These are phyloP conservation scores for Vigna radiata DNA, from an alignment of 306 rosid species.

Conservation along the genomic window DNA sequence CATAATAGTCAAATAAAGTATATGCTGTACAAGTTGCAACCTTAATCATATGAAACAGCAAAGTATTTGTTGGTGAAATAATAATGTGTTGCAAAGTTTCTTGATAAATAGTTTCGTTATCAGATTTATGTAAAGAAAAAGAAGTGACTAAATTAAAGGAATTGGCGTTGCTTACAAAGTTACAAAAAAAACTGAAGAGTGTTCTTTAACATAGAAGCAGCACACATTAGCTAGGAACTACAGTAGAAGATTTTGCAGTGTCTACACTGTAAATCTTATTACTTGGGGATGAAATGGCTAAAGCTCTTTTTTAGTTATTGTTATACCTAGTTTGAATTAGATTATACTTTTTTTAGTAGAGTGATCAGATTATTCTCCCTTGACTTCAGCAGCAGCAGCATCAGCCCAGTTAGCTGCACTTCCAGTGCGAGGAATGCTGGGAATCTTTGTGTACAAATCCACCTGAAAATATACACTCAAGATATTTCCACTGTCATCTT, in stretches of 20 bases:
- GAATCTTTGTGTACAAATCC: constrained; percentile 57
- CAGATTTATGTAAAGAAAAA: background rate
- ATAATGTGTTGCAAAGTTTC: background rate
- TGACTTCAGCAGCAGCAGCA: constrained; percentile 8
- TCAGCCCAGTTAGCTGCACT: constrained; percentile 70
- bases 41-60: constrained; percentile 1
- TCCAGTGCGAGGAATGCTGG: constrained; percentile 65
- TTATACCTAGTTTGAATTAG: background rate
- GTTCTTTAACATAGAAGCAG: background rate
- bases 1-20: background rate
- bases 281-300: background rate
- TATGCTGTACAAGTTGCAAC: background rate
- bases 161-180: background rate
- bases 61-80: background rate
- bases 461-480: constrained; percentile 62
- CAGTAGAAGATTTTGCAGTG: background rate
- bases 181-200: background rate
- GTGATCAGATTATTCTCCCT: no score
- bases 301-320: background rate
- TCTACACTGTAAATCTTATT: constrained; percentile 26
- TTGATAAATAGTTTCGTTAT: background rate
- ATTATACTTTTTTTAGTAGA: no score
- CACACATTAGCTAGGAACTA: background rate
- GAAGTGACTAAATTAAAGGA: background rate
- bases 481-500: constrained; percentile 62